Percentiles rank a stretch among this genome's conserved stretches.
Conservation (phyloP, 345 rosid species). For the Corchorus capsularis region DNA sequence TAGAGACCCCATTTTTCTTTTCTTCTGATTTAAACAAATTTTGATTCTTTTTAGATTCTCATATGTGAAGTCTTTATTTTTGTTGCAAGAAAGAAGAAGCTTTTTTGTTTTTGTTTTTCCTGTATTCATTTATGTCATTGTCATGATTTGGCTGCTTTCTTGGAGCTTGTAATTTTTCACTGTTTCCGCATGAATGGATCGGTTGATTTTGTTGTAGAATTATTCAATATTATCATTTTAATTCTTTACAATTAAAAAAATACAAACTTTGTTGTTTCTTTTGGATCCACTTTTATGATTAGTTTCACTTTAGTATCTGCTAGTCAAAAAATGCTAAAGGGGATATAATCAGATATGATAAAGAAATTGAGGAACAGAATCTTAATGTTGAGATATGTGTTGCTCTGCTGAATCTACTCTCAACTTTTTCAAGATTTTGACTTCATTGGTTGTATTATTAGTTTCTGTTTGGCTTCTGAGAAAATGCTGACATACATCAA, state of each 20-base stretch:
- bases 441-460: background rate
- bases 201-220: background rate
- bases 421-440: background rate
- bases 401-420: background rate
- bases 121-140: background rate
- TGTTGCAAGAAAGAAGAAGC: background rate
- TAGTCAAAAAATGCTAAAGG: background rate
- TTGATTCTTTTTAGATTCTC: background rate
- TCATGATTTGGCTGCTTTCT: background rate
- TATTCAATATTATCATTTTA: background rate
- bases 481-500: background rate
- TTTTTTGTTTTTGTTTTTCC: background rate
- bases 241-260: background rate
- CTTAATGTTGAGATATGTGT: background rate
- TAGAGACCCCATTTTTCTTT: background rate
- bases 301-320: background rate
- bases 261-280: background rate
- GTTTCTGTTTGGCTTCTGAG: conserved; percentile 7
- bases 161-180: background rate
- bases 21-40: background rate
- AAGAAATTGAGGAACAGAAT: background rate
- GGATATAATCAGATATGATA: background rate
- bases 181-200: background rate
- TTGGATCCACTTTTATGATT: background rate
- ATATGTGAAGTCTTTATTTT: background rate